These are phyloP conservation scores for Cystofilobasidium bisporidii DNA, from an alignment of 768 basidiomycete genomes.

Conservation along the genomic window DNA sequence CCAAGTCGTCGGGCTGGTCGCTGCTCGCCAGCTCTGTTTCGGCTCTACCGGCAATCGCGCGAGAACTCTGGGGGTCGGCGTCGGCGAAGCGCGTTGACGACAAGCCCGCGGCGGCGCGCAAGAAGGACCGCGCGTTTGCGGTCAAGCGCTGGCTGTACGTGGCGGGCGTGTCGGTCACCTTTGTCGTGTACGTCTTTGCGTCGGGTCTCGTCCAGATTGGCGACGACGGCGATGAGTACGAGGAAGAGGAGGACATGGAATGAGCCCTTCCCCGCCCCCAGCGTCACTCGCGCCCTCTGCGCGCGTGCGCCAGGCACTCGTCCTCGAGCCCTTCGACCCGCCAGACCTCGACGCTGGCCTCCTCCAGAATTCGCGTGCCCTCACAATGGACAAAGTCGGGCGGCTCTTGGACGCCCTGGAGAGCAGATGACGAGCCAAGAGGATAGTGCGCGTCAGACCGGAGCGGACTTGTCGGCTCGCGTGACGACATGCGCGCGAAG, in stretches of 20 bases:
- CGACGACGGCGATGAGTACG: constrained; percentile 4
- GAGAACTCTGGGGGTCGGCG: constrained; percentile 4
- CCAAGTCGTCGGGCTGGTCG: not conserved
- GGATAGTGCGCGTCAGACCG: not conserved
- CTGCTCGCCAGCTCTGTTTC: constrained; percentile 1
- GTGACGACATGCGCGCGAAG: no score
- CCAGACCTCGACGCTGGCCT: constrained; percentile 38
- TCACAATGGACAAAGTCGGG: constrained; percentile 25
- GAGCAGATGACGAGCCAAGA: no score
- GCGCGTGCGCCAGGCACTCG: constrained; percentile 69
- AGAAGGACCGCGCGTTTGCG: constrained; percentile 16
- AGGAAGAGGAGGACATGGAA: constrained; percentile 4
- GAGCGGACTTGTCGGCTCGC: no score
- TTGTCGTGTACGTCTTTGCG: constrained; percentile 4
- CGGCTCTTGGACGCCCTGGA: constrained; percentile 21
- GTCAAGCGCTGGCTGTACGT: constrained; percentile 11
- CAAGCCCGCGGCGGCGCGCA: not conserved
- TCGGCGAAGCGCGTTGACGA: not conserved
- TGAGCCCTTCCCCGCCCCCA: not conserved
- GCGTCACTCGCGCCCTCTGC: constrained; percentile 43
- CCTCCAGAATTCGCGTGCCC: constrained; percentile 31
- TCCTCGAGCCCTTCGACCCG: constrained; percentile 53
- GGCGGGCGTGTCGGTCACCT: constrained; percentile 4
- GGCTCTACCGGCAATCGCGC: constrained; percentile 3
- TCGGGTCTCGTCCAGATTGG: constrained; percentile 14